Evolutionary conservation across 345 rosid species (phyloP), one percentile per base, ranked within the genome.

Genomic region (Pelargonium nanum): DNA sequence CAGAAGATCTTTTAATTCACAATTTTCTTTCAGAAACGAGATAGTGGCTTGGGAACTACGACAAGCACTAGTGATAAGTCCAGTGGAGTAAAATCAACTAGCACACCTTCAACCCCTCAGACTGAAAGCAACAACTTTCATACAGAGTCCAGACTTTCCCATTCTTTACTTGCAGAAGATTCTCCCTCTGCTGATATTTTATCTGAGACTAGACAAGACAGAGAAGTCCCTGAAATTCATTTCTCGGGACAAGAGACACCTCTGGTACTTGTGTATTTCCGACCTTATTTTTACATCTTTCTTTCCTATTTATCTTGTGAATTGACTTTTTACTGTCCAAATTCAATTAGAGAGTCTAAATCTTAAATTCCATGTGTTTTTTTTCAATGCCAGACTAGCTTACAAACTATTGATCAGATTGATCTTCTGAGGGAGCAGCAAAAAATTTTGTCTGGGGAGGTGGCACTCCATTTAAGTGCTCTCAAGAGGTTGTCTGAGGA

Each of bases 31-130:
- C 84, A 93, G 99, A 93, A 84, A 84, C 83, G 89, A 62, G 99
- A 89, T 57, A 74, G 80, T 74, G 78, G 91, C 62, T 3, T 58
- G 59, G 95, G 88, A 50, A 60, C 76, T 15, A 57, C 72, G 68
- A 66, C 86, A 64, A 89, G 85, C 67, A 73, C 76, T 62, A 84
- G 95, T 64, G 99, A 89, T 71, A 89, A 77, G 79, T 87, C 92
- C 30, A 87, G 99, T 70, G 97, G 88, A 75, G 78, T 85, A 30
- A 89, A 83, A 77, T 89, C 96, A 44, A 77, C 59, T 61, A 89
- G 99, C 68, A 84, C 96, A 55, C 96, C 97, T 58, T 93, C 99
- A 59, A 93, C 97, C 24, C 96, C 95, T 66, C 97, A 84, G 81
- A 95, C 85, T 55, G 97, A 83, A 81, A 82, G 80, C 65, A 65